phyloP scores from a whole-genome alignment of 495 filamentous ascomycete species.

The Penicillium steckii region DNA sequence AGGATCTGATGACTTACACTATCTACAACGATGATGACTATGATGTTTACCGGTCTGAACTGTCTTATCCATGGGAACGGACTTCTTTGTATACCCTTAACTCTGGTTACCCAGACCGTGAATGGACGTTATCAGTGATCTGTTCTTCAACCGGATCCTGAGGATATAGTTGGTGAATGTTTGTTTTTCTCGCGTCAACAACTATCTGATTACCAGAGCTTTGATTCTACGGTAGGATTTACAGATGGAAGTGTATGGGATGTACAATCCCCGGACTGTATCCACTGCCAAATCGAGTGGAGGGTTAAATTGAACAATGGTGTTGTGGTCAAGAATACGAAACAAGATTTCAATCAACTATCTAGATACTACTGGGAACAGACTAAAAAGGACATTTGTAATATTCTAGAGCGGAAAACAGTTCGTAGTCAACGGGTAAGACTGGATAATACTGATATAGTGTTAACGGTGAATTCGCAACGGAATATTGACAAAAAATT shows the following conservation, averaged over 20 bases:
- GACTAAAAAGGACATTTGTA: constrained; percentile 8
- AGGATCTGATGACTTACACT: neutral
- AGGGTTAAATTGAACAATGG: constrained; percentile 33
- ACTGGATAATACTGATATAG: constrained; percentile 18
- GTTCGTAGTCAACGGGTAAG: constrained; percentile 11
- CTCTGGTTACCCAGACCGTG: neutral
- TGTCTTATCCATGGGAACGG: too few species aligned
- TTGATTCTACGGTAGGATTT: constrained; percentile 11
- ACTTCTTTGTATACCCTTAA: neutral
- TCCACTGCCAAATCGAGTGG: constrained; percentile 39
- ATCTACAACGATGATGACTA: neutral
- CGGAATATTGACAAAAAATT: constrained; percentile 3
- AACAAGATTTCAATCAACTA: constrained; percentile 23
- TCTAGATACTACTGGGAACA: constrained; percentile 20
- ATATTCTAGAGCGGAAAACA: constrained; percentile 12
- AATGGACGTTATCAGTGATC: neutral
- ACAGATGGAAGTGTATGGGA: constrained; percentile 34
- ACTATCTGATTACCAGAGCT: neutral
- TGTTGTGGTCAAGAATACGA: constrained; percentile 29
- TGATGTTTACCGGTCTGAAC: neutral
- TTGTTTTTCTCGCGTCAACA: constrained; percentile 10
- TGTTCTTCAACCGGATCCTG: neutral
- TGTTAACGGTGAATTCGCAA: constrained; percentile 14
- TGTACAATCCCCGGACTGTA: constrained; percentile 29
- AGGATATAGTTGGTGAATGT: neutral